Conservation (phyloP, 495 filamentous ascomycete species). For the Hyaloscypha bicolor region DNA sequence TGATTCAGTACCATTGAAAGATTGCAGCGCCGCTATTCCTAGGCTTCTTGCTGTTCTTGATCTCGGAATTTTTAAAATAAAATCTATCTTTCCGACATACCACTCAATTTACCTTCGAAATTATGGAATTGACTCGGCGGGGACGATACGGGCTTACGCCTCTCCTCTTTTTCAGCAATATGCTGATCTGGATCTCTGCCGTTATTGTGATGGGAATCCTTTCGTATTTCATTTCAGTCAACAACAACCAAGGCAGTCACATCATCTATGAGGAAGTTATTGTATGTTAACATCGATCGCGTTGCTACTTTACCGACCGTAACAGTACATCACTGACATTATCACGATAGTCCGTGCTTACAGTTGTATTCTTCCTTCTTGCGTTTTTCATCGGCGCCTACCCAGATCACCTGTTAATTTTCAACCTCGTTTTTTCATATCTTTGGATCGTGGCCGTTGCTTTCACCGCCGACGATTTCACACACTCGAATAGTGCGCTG, state of each 20-base stretch:
- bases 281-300: neutral
- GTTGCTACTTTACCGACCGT: neutral
- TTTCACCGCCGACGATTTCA: neutral
- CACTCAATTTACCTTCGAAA: neutral
- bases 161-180: neutral
- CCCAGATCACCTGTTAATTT: neutral
- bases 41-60: neutral
- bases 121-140: neutral
- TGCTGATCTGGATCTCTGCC: neutral
- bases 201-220: slow-evolving; percentile 3
- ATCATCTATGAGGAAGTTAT: slow-evolving; percentile 2
- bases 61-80: neutral
- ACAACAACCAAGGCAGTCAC: neutral
- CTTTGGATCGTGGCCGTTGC: slow-evolving; percentile 1
- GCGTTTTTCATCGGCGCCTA: neutral
- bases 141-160: neutral
- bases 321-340: neutral
- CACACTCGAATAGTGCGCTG: neutral
- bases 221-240: neutral
- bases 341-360: neutral
- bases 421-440: neutral
- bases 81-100: neutral
- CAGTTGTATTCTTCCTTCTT: neutral
- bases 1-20: neutral
- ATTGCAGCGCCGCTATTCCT: neutral